Conservation (phyloP, 257 asterid species). For the Nicotiana knightiana region DNA sequence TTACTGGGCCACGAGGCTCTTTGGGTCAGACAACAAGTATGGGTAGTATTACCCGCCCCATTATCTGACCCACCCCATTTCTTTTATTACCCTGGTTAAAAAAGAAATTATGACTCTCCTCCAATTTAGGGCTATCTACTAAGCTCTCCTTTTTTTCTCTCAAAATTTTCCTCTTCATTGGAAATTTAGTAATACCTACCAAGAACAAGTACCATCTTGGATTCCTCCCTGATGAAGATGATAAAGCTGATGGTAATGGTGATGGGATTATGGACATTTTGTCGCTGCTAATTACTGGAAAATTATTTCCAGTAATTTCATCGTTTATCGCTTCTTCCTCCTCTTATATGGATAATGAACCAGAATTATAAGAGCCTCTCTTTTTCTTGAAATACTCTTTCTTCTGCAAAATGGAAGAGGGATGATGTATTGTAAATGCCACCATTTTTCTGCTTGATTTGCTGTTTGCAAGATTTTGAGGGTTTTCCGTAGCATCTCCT, state of each 20-base stretch:
- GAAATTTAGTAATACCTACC: slow-evolving; percentile 41
- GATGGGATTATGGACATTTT: slow-evolving; percentile 28
- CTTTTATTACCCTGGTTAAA: too few species aligned
- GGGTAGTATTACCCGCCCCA: too few species aligned
- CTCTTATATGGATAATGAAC: background rate
- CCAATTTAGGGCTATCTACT: too few species aligned
- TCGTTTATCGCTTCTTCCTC: background rate
- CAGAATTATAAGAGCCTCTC: background rate
- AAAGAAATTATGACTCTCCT: too few species aligned
- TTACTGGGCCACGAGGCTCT: too few species aligned
- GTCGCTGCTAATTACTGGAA: slow-evolving; percentile 1
- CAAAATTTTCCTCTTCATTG: slow-evolving; percentile 7
- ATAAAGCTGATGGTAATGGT: background rate
- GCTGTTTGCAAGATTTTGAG: background rate
- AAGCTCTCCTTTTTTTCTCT: too few species aligned
- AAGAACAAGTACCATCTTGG: slow-evolving; percentile 47
- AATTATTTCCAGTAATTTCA: background rate
- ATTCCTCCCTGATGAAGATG: slow-evolving; percentile 32
- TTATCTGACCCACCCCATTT: too few species aligned
- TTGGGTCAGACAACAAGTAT: too few species aligned
- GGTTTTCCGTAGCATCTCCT: background rate
- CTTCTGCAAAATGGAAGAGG: background rate
- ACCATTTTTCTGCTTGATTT: slow-evolving; percentile 6
- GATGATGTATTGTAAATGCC: slow-evolving; percentile 18
- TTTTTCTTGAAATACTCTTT: slow-evolving; percentile 7